phyloP scores from a whole-genome alignment of 2,329 filamentous ascomycete species.

The Juglanconis oblonga region DNA sequence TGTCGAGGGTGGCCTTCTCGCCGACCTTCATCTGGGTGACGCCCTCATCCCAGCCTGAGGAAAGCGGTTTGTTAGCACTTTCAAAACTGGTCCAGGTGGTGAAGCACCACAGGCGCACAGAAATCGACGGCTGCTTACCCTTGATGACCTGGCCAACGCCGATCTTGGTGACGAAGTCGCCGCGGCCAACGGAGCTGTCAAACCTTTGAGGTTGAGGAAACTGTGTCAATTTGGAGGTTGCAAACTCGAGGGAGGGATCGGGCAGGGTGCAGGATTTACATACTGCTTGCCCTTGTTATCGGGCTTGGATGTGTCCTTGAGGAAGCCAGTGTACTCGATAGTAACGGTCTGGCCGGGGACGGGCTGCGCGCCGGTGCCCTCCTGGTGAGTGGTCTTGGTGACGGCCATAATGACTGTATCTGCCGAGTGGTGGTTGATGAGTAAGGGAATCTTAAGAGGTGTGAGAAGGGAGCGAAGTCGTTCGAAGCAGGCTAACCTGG shows the following conservation, averaged over 20 bases:
- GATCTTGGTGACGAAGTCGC: conserved; percentile 74
- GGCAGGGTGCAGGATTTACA: conserved; percentile 27
- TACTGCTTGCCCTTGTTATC: conserved; percentile 71
- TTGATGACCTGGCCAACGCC: conserved; percentile 82
- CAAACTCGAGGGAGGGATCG: neutral
- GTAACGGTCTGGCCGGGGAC: conserved; percentile 67
- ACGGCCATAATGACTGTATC: conserved; percentile 62
- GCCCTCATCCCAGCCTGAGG: conserved; percentile 77
- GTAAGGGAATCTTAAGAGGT: neutral
- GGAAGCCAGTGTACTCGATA: conserved; percentile 89
- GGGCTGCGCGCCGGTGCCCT: conserved; percentile 64
- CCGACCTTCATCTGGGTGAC: conserved; percentile 83
- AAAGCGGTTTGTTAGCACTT: conserved; percentile 14
- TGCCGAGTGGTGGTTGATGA: conserved; percentile 3
- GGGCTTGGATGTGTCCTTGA: conserved; percentile 63
- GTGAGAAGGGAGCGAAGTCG: conserved; percentile 9
- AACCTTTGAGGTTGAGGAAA: conserved; percentile 57
- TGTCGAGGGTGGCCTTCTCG: conserved; percentile 83
- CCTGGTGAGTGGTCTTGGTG: conserved; percentile 59
- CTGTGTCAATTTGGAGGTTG: conserved; percentile 19
- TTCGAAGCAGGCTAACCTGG: neutral
- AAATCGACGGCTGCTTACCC: conserved; percentile 51
- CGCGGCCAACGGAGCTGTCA: conserved; percentile 77
- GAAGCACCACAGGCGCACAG: neutral
- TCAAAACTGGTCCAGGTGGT: neutral